Conservation (phyloP, 2,329 filamentous ascomycete species). For the Fusarium nelsonii region DNA sequence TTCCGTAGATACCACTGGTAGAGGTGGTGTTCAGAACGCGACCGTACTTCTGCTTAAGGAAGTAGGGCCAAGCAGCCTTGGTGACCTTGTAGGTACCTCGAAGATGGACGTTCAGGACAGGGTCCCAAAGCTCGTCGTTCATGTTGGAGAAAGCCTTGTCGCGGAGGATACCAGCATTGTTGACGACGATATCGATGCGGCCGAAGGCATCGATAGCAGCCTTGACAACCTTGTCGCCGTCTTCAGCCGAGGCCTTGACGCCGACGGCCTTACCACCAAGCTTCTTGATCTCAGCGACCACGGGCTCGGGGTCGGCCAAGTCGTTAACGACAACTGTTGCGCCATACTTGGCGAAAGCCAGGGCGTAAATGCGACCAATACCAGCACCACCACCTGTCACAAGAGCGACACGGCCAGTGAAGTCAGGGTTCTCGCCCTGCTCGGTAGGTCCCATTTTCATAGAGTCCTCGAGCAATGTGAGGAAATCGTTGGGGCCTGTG, state of each 20-base stretch:
- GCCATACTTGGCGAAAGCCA: constrained; percentile 87
- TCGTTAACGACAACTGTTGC: constrained; percentile 95
- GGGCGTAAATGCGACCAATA: constrained; percentile 89
- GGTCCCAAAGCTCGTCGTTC: constrained; percentile 93
- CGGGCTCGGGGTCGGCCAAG: constrained; percentile 88
- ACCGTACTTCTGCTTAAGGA: constrained; percentile 99
- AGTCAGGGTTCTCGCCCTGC: constrained; percentile 79
- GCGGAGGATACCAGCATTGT: constrained; percentile 97
- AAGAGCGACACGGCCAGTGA: constrained; percentile 86
- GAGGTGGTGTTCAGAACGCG: constrained; percentile 97
- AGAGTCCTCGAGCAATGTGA: constrained; percentile 85
- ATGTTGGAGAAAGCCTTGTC: constrained; percentile 99
- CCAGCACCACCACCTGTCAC: constrained; percentile 90
- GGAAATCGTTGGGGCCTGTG: constrained; percentile 86
- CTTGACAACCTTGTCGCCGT: constrained; percentile 92
- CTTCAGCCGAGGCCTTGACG: constrained; percentile 92
- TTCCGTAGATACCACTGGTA: constrained; percentile 97
- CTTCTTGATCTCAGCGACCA: constrained; percentile 93
- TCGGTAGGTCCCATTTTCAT: constrained; percentile 80
- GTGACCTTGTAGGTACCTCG: constrained; percentile 96
- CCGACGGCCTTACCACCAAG: constrained; percentile 89
- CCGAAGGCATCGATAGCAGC: constrained; percentile 93
- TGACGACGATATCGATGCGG: constrained; percentile 93
- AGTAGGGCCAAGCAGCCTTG: constrained; percentile 97
- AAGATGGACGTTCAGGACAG: constrained; percentile 91